Evolutionary conservation across 2,329 filamentous ascomycete species (phyloP).

Genomic region (Lachnellula hyalina): DNA sequence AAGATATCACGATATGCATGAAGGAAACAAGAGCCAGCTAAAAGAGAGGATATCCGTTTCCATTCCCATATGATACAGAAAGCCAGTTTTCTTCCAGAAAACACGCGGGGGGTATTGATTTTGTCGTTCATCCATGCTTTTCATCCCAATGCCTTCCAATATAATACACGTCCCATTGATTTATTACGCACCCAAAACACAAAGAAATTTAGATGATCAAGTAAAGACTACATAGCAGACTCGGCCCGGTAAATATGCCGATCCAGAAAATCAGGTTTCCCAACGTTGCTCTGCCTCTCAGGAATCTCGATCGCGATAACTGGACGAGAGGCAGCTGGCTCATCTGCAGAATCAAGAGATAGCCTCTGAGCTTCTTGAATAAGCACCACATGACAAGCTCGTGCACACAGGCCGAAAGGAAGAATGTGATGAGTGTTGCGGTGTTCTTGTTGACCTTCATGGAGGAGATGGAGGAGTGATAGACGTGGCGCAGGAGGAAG

Average conservation of each 20-base stretch:
- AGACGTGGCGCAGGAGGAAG: conserved; percentile 73
- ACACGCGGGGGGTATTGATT: neutral
- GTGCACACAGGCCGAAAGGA: conserved; percentile 62
- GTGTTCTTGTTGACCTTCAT: conserved; percentile 64
- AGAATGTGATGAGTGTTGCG: conserved; percentile 71
- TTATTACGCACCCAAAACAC: neutral
- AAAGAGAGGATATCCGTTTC: too few relatives aligned
- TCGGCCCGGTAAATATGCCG: conserved; percentile 72
- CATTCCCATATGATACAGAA: too few relatives aligned
- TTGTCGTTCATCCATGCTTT: neutral
- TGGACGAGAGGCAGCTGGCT: conserved; percentile 65
- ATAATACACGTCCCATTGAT: neutral
- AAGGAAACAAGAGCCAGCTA: too few relatives aligned
- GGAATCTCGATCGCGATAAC: conserved; percentile 60
- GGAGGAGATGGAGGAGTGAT: conserved; percentile 70
- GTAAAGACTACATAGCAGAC: conserved; percentile 57
- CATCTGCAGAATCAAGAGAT: conserved; percentile 69
- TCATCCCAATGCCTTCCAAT: neutral
- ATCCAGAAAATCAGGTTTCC: conserved; percentile 76
- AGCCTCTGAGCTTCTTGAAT: conserved; percentile 72
- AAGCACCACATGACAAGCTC: conserved; percentile 77
- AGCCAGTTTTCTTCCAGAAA: too few relatives aligned
- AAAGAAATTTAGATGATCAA: conserved; percentile 44
- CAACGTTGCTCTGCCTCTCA: conserved; percentile 56
- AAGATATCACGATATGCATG: too few relatives aligned